phyloP scores from a whole-genome alignment of 176 grass and related monocot species.

The Triticum aestivum region DNA sequence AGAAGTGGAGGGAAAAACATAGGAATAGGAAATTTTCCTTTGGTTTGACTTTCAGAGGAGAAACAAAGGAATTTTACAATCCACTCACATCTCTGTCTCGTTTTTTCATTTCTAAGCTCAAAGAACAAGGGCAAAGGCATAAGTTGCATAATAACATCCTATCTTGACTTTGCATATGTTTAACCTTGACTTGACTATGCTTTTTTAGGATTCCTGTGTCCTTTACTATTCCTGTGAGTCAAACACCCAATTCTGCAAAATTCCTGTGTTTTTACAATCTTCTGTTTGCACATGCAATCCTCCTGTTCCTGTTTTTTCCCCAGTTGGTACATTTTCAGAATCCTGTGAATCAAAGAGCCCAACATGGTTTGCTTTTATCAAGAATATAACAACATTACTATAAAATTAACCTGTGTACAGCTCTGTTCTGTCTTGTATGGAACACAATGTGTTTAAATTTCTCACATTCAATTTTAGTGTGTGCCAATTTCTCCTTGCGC shows the following conservation, averaged over 20 bases:
- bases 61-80: not conserved
- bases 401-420: not conserved
- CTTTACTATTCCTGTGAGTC: not conserved
- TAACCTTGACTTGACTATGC: not conserved
- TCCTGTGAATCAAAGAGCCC: not conserved
- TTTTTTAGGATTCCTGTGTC: not conserved
- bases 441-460: not conserved
- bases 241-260: not conserved
- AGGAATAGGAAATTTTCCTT: not conserved
- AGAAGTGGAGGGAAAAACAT: not conserved
- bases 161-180: not conserved
- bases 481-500: not conserved
- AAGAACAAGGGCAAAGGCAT: not conserved
- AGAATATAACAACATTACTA: not conserved
- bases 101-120: not conserved
- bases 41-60: not conserved
- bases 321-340: not conserved
- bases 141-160: not conserved
- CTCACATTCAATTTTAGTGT: not conserved
- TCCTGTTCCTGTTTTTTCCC: not conserved
- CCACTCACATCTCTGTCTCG: not conserved
- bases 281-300: not conserved
- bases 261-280: not conserved
- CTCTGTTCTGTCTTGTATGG: not conserved
- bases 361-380: conserved; percentile 11